Base-by-base conservation (phyloP, 2,329 filamentous ascomycete genomes). In the Neonectria hederae region DNA sequence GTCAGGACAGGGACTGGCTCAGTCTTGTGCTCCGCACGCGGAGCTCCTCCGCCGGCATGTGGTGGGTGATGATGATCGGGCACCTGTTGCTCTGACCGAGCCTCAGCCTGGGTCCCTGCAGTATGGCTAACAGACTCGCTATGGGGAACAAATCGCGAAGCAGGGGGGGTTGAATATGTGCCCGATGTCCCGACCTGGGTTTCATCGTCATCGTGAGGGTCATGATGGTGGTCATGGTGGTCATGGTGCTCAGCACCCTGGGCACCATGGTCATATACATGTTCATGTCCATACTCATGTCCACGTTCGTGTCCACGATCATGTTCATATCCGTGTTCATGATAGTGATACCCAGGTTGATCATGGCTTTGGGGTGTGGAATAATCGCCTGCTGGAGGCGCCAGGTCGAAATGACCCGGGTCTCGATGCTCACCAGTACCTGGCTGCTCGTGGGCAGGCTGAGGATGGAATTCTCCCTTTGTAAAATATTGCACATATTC, bases 401-500 rank as follows among this genome's bases (percentile, higher is more conserved):
- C 54, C 30, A 74, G 70, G 38, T 74, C 62, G 32, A 76, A 53
- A 64, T 68, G 65, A 61, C 68, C 69, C 62, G 69, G 67, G 40
- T 66, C 53, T 66, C 74, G 63, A 53, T 74, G 77, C 59, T 74
- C 69, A 49, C 56, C 59, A 51, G 56, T 63, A 61, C 62, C 56
- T 68, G 69, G 63, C 60, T 69, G 71, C 42, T 53, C 62, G n/a
- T 67, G 59, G 38, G 64, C 48, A 59, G 64, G 35, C 26, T 63
- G 53, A 45, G 72, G 73, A 32, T 60, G 81, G 79, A 66, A 86
- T 79, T 87, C 85, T 66, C 85, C 85, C 69, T 83, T 85, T 26
- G 85, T 86, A 62, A 85, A 82, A 69, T 85, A 86, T 70, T 83
- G 83, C 11, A 87, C 78, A 26, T 86, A 72, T 55, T 80, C 76